Base-by-base conservation (phyloP, 2,329 filamentous ascomycete species). In the Penicillium sumatraense region DNA sequence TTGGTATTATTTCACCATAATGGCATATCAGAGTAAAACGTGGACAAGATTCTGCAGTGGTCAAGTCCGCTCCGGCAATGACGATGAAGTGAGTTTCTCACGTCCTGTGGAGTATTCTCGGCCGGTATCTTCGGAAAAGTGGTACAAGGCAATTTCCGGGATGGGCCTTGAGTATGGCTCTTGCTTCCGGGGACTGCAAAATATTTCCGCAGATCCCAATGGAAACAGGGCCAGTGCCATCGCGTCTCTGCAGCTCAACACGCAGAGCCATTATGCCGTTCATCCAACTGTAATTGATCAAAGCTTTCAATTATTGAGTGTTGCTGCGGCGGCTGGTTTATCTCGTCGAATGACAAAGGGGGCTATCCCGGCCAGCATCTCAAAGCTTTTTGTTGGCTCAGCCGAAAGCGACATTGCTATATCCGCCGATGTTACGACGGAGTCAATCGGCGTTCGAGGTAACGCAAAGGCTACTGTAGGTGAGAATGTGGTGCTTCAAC, bases 261-360 rank as follows among this genome's bases (percentile, higher is more conserved):
- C 31, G 31, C n/a, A n/a, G n/a, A n/a, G n/a, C n/a, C 33, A 16
- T 3, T 36, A 36, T 18, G 10, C 33, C 5, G 3, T 29, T 23
- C 46, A 59, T 51, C 57, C 57, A 3, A 54, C 53, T 2, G 26
- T 52, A 1, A 53, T 57, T 18, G 57, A 59, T 36, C 57, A 59
- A 36, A 38, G 36, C 20, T 33, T 59, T 27, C 57, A 59, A 21
- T 21, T 57, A 11, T 9, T 52, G 8, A 31, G 51, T 1, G 36
- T 57, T 31, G 53, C 57, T 3, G 40, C 29, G 23, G n/a, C 10
- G n/a, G 21, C 27, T 14, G 52, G 52, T 21, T 8, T 31, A 1
- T 16, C 29, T 11, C 38, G 52, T 23, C 27, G 38, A 10, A 29
- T 45, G n/a, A 40, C 21, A n/a, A 44, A n/a, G n/a, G n/a, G n/a